phyloP scores from a whole-genome alignment of 345 rosid species.

The Brassica rapa region DNA sequence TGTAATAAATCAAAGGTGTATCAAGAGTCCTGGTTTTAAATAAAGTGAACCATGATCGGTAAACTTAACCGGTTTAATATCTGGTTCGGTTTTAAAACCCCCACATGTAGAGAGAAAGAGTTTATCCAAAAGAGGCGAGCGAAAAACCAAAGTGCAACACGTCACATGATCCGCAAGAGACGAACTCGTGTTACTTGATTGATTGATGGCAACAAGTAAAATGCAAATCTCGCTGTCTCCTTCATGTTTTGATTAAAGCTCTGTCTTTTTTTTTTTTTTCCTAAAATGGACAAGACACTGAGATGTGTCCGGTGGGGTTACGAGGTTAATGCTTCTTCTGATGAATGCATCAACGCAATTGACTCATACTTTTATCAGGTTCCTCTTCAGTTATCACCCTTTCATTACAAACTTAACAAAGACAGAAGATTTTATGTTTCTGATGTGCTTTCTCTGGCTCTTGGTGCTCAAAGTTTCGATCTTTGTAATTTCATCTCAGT shows the following conservation, averaged over 20 bases:
- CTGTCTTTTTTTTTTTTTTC: not conserved
- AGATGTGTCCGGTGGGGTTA: slow-evolving; percentile 81
- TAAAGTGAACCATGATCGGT: not conserved
- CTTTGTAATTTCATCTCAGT: not conserved
- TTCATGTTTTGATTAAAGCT: not conserved
- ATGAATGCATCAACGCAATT: slow-evolving; percentile 68
- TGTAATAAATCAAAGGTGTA: too few species aligned
- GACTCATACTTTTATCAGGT: slow-evolving; percentile 77
- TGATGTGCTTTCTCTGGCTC: not conserved
- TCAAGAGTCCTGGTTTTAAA: too few species aligned
- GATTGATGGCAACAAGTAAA: slow-evolving; percentile 19
- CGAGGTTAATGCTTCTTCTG: slow-evolving; percentile 60
- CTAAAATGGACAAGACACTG: slow-evolving; percentile 47
- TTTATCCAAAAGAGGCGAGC: slow-evolving; percentile 15
- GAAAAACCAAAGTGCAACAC: slow-evolving; percentile 9
- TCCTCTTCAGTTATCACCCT: not conserved
- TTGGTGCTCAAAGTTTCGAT: slow-evolving; percentile 6
- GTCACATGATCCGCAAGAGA: slow-evolving; percentile 15
- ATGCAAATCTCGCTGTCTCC: slow-evolving; percentile 11
- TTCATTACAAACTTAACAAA: not conserved
- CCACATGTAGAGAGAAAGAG: not conserved
- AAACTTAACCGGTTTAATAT: not conserved
- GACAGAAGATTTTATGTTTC: not conserved
- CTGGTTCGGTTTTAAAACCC: not conserved
- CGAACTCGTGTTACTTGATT: slow-evolving; percentile 14